Conservation (phyloP, 148 eudicot species). For the Rhododendron ovatum region DNA sequence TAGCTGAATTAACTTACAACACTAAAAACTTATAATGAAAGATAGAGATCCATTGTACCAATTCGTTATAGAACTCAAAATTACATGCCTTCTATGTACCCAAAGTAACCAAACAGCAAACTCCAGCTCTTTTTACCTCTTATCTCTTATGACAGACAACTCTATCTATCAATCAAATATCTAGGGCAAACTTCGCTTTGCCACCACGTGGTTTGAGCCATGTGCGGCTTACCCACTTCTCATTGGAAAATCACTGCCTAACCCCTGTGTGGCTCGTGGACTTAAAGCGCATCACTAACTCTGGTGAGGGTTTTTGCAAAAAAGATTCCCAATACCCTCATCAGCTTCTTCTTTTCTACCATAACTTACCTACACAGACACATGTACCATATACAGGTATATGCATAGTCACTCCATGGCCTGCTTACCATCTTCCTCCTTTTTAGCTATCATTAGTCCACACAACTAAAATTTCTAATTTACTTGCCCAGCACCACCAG, state of each 20-base stretch:
- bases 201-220: not conserved
- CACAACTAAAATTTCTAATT: not conserved
- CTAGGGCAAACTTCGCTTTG: not conserved
- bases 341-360: not conserved
- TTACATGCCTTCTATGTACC: not conserved
- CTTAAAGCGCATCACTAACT: not conserved
- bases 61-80: not conserved
- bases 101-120: not conserved
- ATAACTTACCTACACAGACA: not conserved
- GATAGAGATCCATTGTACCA: not conserved
- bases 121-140: not conserved
- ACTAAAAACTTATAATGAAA: not conserved
- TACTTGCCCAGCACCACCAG: not conserved
- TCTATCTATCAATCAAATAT: not conserved
- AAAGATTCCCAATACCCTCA: not conserved
- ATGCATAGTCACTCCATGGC: not conserved
- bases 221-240: not conserved
- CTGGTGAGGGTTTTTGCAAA: not conserved
- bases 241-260: not conserved
- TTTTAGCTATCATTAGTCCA: not conserved
- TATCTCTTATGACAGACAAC: not conserved
- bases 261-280: not conserved
- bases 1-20: not conserved
- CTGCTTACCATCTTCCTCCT: not conserved
- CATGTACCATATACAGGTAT: not conserved